Conservation (phyloP, 495 filamentous ascomycete species). For the Lasiosphaeria ovina region DNA sequence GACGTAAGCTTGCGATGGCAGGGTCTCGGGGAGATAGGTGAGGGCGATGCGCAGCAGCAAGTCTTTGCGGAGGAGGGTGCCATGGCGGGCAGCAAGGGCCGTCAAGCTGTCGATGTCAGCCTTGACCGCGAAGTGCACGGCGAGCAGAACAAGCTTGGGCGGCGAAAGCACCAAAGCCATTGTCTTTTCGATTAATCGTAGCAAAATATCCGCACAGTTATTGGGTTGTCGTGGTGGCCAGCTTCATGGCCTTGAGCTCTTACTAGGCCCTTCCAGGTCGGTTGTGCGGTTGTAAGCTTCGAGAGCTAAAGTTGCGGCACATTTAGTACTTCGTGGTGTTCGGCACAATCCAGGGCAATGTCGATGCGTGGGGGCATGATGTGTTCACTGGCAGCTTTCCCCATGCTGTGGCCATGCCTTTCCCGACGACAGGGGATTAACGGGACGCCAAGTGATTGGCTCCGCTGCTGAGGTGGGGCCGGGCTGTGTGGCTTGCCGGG, state of each 20-base stretch:
- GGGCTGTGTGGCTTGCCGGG: slow-evolving; percentile 1
- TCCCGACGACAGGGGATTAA: neutral
- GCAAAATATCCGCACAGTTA: slow-evolving; percentile 36
- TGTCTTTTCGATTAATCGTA: slow-evolving; percentile 9
- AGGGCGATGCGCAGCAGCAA: slow-evolving; percentile 76
- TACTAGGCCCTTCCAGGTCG: neutral
- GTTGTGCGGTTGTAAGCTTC: no score
- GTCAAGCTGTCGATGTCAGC: slow-evolving; percentile 61
- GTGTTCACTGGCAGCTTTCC: slow-evolving; percentile 1
- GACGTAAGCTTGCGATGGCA: slow-evolving; percentile 63
- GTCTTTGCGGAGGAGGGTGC: slow-evolving; percentile 57
- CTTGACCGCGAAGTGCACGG: slow-evolving; percentile 56
- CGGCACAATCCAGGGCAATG: no score
- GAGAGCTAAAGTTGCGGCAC: no score
- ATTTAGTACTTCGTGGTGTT: no score
- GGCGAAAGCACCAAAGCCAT: slow-evolving; percentile 52
- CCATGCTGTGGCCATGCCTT: neutral
- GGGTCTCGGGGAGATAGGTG: slow-evolving; percentile 78
- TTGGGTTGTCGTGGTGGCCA: slow-evolving; percentile 12
- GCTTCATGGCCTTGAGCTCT: slow-evolving; percentile 12
- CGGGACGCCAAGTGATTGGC: neutral
- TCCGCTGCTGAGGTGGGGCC: neutral
- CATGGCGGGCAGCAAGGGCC: slow-evolving; percentile 58
- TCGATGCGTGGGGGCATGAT: slow-evolving; percentile 3
- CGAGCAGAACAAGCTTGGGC: slow-evolving; percentile 62